Conservation (phyloP, 306 rosid species). For the Glycine tomentella region DNA sequence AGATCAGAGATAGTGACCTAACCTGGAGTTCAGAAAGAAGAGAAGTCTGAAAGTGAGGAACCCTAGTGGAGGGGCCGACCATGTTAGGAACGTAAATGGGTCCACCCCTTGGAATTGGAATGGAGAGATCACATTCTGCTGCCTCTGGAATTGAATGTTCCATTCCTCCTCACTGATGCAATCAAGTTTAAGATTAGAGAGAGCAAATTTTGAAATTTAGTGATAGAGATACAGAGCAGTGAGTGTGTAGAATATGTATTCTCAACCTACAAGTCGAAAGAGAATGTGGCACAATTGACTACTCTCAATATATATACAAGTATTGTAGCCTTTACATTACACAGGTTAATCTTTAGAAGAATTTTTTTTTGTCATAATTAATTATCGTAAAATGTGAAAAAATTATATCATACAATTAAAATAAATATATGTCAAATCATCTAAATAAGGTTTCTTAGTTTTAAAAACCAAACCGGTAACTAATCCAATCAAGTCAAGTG, state of each 20-base stretch:
- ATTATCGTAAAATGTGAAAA: neutral
- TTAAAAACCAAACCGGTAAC: no score
- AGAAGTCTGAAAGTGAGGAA: conserved; percentile 60
- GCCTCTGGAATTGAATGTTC: conserved; percentile 43
- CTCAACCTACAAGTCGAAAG: neutral
- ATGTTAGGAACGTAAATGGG: conserved; percentile 75
- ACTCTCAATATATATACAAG: neutral
- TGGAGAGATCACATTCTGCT: conserved; percentile 44
- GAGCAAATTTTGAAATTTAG: neutral
- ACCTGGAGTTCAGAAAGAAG: conserved; percentile 72
- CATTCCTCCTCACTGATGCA: neutral
- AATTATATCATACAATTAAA: neutral
- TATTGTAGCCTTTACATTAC: no score
- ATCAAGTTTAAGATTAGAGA: conserved; percentile 3
- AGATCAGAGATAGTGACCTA: no score
- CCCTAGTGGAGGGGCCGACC: conserved; percentile 61
- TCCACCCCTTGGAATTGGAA: conserved; percentile 83
- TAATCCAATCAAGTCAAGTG: no score
- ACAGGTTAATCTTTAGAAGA: neutral
- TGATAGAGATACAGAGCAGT: neutral
- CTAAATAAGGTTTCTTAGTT: no score
- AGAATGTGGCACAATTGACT: neutral
- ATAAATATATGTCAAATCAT: neutral
- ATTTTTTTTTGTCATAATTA: neutral
- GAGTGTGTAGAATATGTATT: neutral